A percentile compares a stretch with the other conserved stretches of the same genome.
Conservation (phyloP, 192 early-diverging fungal genomes). For the Dimargaris verticillata region DNA sequence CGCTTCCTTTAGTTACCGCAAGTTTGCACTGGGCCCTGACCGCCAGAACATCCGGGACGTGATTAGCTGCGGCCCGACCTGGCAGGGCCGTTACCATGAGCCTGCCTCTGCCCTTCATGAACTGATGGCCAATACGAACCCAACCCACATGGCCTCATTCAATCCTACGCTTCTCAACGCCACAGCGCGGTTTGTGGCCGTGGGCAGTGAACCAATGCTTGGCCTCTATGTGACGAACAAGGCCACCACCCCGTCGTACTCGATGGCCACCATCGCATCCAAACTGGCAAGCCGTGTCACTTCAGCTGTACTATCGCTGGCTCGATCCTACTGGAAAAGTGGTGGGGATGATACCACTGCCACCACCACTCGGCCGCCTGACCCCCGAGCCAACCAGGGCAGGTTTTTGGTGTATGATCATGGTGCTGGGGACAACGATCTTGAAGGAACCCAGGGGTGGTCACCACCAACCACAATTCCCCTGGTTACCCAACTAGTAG, state of each 20-base stretch:
- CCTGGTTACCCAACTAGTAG: slow-evolving; percentile 29
- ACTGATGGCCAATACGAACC: neutral
- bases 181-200: slow-evolving; percentile 35
- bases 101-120: slow-evolving; percentile 1
- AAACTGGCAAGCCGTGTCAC: slow-evolving; percentile 31
- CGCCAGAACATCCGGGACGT: slow-evolving; percentile 6
- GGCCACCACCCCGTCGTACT: slow-evolving; percentile 28
- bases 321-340: slow-evolving; percentile 41
- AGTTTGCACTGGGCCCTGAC: neutral
- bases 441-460: slow-evolving; percentile 18
- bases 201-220: slow-evolving; percentile 39
- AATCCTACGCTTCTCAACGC: slow-evolving; percentile 13
- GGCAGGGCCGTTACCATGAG: slow-evolving; percentile 6
- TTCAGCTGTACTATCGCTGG: slow-evolving; percentile 47
- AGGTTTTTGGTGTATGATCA: slow-evolving; percentile 15
- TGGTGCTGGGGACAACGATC: slow-evolving; percentile 13
- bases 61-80: slow-evolving; percentile 8
- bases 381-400: slow-evolving; percentile 12
- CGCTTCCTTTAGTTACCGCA: slow-evolving; percentile 1
- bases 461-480: slow-evolving; percentile 31
- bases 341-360: neutral
- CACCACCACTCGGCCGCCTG: slow-evolving; percentile 13
- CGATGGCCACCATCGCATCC: slow-evolving; percentile 30
- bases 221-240: slow-evolving; percentile 33
- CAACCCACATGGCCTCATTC: neutral